Conservation (phyloP, 2,329 filamentous ascomycete species). For the Dactylonectria estremocensis region DNA sequence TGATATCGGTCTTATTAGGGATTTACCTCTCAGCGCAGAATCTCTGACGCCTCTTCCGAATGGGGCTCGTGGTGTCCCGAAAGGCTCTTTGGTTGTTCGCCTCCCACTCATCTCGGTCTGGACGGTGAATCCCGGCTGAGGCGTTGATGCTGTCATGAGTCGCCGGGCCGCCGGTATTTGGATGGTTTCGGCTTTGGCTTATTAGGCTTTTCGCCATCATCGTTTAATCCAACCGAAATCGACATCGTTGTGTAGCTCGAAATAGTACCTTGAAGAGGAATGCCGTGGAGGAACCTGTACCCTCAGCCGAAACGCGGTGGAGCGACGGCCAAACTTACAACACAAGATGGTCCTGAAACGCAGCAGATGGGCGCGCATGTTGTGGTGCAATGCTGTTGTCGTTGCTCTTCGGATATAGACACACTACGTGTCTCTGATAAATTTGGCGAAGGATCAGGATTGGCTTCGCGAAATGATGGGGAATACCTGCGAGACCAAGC, state of each 20-base stretch:
- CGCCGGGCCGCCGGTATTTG: conserved; percentile 27
- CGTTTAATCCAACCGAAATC: conserved; percentile 18
- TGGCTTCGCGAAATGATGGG: conserved; percentile 8
- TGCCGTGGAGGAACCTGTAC: conserved; percentile 16
- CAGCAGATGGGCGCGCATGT: conserved; percentile 6
- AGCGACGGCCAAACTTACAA: conserved; percentile 1
- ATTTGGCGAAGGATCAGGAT: background rate
- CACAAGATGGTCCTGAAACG: conserved; percentile 14
- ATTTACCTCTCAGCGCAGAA: conserved; percentile 32
- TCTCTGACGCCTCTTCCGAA: conserved; percentile 37
- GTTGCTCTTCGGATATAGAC: conserved; percentile 13
- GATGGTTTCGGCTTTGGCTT: conserved; percentile 28
- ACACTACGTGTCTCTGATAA: conserved; percentile 24
- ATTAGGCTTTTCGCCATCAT: conserved; percentile 12
- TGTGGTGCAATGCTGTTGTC: conserved; percentile 1
- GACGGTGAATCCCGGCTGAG: conserved; percentile 19
- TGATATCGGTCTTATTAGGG: conserved; percentile 6
- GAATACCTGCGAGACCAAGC: conserved; percentile 17
- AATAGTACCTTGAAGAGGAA: conserved; percentile 1
- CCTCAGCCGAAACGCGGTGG: conserved; percentile 17
- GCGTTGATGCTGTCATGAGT: conserved; percentile 9
- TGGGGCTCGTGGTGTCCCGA: conserved; percentile 15
- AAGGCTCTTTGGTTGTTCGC: conserved; percentile 1
- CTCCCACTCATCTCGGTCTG: background rate
- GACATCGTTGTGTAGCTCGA: conserved; percentile 4